phyloP scores from a whole-genome alignment of 495 filamentous ascomycete genomes.

The Xylaria cubensis region DNA sequence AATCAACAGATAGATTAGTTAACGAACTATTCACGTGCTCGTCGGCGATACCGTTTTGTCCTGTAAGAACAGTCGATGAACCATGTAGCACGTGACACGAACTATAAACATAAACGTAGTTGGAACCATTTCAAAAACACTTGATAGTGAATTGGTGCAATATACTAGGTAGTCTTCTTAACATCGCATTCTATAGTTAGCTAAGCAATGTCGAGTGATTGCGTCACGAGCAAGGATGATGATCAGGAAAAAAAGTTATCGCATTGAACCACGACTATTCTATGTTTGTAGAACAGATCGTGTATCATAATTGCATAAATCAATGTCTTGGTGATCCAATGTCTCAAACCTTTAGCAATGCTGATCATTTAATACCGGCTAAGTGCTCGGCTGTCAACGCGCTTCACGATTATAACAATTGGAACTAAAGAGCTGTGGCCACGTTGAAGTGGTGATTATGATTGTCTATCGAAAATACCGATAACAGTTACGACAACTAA shows the following conservation, averaged over 20 bases:
- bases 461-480: neutral
- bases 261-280: neutral
- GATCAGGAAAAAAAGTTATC: neutral
- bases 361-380: conserved; percentile 13
- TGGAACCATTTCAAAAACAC: neutral
- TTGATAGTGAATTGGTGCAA: neutral
- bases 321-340: neutral
- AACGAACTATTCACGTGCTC: neutral
- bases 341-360: conserved; percentile 16
- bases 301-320: neutral
- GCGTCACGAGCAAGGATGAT: neutral
- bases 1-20: neutral
- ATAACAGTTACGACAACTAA: neutral
- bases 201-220: neutral
- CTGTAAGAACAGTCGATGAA: neutral
- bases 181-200: neutral
- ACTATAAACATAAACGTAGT: no score
- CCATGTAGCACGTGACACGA: neutral
- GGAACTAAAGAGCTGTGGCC: neutral
- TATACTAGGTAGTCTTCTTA: neutral
- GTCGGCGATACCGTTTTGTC: neutral
- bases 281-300: neutral
- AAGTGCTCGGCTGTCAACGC: neutral
- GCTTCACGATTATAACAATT: neutral
- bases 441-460: neutral